Evolutionary conservation across 352 stramenopile species (phyloP).

Genomic region (Paralagenidium karlingii): DNA sequence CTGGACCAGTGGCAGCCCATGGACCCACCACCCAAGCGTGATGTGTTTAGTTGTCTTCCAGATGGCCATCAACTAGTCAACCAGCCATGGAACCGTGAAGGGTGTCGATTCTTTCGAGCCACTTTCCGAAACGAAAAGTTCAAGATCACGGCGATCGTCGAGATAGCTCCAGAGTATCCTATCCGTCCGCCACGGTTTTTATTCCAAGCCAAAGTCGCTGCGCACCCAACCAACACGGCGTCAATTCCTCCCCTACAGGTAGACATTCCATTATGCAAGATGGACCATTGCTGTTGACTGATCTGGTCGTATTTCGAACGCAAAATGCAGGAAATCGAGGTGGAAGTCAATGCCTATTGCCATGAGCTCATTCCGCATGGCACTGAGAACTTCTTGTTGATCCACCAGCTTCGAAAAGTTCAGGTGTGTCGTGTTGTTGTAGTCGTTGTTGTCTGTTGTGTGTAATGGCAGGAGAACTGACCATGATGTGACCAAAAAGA

Average conservation of each 20-base stretch:
- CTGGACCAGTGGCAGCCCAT: conserved; percentile 41
- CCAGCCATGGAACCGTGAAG: too few relatives aligned
- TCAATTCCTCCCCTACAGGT: conserved; percentile 56
- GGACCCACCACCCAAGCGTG: conserved; percentile 7
- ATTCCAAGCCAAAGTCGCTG: conserved; percentile 25
- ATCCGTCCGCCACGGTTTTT: conserved; percentile 44
- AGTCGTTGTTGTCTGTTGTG: conserved; percentile 12
- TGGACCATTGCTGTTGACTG: neutral
- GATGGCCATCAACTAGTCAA: too few relatives aligned
- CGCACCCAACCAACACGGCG: conserved; percentile 7
- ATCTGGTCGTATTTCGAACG: neutral
- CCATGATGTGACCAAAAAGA: too few relatives aligned
- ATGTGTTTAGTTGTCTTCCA: conserved; percentile 29
- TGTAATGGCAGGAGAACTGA: too few relatives aligned
- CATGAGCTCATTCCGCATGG: conserved; percentile 29
- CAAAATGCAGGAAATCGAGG: conserved; percentile 37
- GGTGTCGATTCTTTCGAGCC: conserved; percentile 38
- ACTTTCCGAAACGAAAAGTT: conserved; percentile 26
- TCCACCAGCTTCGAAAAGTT: conserved; percentile 63
- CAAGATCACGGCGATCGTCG: conserved; percentile 28
- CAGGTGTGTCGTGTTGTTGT: conserved; percentile 54
- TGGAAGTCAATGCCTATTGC: conserved; percentile 68
- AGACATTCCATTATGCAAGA: neutral
- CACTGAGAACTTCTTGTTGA: conserved; percentile 32
- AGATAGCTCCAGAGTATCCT: conserved; percentile 56